These are phyloP conservation scores for Pulveroboletus ravenelii DNA, from an alignment of 768 basidiomycete species.

Conservation along the genomic window DNA sequence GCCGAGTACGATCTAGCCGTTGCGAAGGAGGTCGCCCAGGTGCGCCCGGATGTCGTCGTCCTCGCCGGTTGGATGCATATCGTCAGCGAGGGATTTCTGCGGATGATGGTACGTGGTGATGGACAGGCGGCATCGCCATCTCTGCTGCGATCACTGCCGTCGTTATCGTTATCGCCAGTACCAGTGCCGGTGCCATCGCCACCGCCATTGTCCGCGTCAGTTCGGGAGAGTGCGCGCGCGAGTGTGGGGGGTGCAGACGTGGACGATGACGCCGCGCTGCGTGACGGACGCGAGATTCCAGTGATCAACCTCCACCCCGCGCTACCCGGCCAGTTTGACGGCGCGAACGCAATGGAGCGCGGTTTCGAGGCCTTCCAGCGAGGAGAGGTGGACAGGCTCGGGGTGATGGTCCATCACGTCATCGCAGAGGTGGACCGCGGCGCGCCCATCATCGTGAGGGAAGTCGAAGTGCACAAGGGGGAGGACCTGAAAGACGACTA, in stretches of 20 bases:
- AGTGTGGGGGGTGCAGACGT: background rate
- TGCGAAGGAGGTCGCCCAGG: conserved; percentile 58
- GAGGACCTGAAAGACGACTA: conserved; percentile 65
- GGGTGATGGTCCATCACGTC: conserved; percentile 92
- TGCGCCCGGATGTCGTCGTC: conserved; percentile 78
- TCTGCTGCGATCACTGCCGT: too few relatives aligned
- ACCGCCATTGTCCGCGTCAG: too few relatives aligned
- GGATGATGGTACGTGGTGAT: conserved; percentile 40
- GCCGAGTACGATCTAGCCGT: conserved; percentile 84
- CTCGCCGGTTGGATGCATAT: conserved; percentile 99
- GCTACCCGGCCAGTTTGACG: conserved; percentile 93
- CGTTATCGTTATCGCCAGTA: too few relatives aligned
- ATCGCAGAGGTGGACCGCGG: conserved; percentile 92
- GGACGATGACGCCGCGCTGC: conserved; percentile 1
- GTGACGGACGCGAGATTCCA: conserved; percentile 44
- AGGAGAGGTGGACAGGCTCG: conserved; percentile 73
- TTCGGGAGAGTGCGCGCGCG: too few relatives aligned
- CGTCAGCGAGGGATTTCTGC: conserved; percentile 75
- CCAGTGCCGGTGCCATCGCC: too few relatives aligned
- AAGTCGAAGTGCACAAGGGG: conserved; percentile 67
- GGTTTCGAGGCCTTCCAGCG: conserved; percentile 85
- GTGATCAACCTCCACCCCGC: conserved; percentile 98
- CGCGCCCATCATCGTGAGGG: conserved; percentile 75
- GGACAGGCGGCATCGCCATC: too few relatives aligned
- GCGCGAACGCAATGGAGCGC: conserved; percentile 84